These are phyloP conservation scores for Labyrinthula sp. DNA, from an alignment of 352 stramenopile species.

Conservation along the genomic window DNA sequence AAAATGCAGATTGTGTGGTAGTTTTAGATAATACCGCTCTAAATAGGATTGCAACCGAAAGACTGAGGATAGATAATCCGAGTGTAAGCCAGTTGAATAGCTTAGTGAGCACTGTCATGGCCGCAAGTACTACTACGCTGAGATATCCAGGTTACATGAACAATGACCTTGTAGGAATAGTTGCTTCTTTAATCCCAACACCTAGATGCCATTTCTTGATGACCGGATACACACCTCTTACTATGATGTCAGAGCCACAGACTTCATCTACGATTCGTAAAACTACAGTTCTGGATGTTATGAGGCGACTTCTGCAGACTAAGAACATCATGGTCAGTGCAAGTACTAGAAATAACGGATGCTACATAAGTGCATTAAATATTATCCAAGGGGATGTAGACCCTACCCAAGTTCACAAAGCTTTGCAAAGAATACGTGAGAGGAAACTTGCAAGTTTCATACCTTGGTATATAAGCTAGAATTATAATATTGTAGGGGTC, in stretches of 20 bases:
- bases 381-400: slow-evolving; percentile 98
- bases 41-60: slow-evolving; percentile 63
- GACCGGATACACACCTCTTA: slow-evolving; percentile 94
- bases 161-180: slow-evolving; percentile 94
- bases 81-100: slow-evolving; percentile 89
- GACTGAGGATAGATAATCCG: slow-evolving; percentile 79
- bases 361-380: slow-evolving; percentile 98
- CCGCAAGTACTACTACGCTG: slow-evolving; percentile 87
- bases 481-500: too few relatives aligned
- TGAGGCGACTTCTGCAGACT: slow-evolving; percentile 76
- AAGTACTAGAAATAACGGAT: slow-evolving; percentile 66
- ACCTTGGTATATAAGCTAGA: too few relatives aligned
- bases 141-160: slow-evolving; percentile 91
- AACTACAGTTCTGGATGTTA: slow-evolving; percentile 96
- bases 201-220: slow-evolving; percentile 98
- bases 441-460: slow-evolving; percentile 89
- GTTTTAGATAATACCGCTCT: slow-evolving; percentile 97
- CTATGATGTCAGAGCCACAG: slow-evolving; percentile 43
- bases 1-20: slow-evolving; percentile 94
- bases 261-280: slow-evolving; percentile 61
- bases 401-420: slow-evolving; percentile 93
- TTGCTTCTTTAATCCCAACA: slow-evolving; percentile 90
- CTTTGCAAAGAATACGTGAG: slow-evolving; percentile 88
- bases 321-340: slow-evolving; percentile 99
- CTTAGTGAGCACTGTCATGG: slow-evolving; percentile 96